Evolutionary conservation across 345 rosid genomes (phyloP).

Genomic region (Eucalyptus pumila): DNA sequence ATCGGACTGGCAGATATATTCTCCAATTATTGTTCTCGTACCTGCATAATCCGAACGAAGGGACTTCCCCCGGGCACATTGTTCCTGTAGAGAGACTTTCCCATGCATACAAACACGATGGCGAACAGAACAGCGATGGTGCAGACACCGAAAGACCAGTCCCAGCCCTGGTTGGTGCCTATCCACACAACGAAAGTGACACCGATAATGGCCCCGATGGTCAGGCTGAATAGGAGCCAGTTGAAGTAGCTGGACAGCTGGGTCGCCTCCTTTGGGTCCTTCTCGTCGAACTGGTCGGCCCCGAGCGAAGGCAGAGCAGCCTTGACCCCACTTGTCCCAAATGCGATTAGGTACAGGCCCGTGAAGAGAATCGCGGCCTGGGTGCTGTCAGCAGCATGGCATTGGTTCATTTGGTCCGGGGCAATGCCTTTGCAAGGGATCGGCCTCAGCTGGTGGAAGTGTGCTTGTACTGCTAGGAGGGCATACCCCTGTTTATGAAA

Average conservation of each 20-base stretch:
- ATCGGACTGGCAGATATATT: background rate
- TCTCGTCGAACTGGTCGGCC: slow-evolving; percentile 49
- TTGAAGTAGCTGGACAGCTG: slow-evolving; percentile 44
- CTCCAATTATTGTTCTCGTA: background rate
- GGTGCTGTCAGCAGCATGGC: slow-evolving; percentile 14
- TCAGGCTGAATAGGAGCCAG: slow-evolving; percentile 49
- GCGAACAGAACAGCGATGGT: slow-evolving; percentile 13
- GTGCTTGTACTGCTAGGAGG: slow-evolving; percentile 36
- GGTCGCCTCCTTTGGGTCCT: slow-evolving; percentile 29
- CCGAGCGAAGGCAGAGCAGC: slow-evolving; percentile 45
- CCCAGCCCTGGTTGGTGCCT: slow-evolving; percentile 38
- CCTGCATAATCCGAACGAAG: slow-evolving; percentile 32
- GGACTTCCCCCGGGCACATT: slow-evolving; percentile 38
- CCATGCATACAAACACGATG: slow-evolving; percentile 16
- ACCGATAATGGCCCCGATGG: slow-evolving; percentile 26
- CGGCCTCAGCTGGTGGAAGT: slow-evolving; percentile 31
- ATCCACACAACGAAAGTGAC: slow-evolving; percentile 50
- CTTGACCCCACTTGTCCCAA: slow-evolving; percentile 46
- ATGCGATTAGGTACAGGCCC: slow-evolving; percentile 43
- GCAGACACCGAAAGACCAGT: slow-evolving; percentile 30
- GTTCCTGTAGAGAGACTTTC: slow-evolving; percentile 38
- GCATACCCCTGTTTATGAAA: slow-evolving; percentile 30
- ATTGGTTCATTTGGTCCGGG: slow-evolving; percentile 6
- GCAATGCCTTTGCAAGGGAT: slow-evolving; percentile 30
- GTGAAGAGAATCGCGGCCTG: slow-evolving; percentile 22